Evolutionary conservation across 805 yeast genomes (phyloP).

Genomic region (Candida oleophila): DNA sequence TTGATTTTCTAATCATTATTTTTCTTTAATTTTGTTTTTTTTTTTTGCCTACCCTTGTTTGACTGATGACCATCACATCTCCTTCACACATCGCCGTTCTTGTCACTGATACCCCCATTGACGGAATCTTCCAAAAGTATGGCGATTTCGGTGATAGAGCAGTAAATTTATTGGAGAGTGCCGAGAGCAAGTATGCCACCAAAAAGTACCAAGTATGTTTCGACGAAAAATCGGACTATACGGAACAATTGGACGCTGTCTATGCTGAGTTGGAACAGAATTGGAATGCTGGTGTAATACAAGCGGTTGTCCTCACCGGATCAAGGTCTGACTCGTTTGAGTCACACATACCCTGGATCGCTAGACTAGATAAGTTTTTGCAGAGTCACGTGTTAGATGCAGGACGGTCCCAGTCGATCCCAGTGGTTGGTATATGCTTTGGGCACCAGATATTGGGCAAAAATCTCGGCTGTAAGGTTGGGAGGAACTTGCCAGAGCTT

Average conservation of each 20-base stretch:
- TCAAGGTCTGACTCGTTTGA: slow-evolving; percentile 49
- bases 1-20: no score
- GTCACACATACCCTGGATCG: slow-evolving; percentile 40
- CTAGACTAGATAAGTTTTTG: slow-evolving; percentile 25
- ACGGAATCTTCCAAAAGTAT: slow-evolving; percentile 24
- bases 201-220: slow-evolving; percentile 39
- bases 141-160: slow-evolving; percentile 59
- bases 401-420: slow-evolving; percentile 24
- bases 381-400: slow-evolving; percentile 13
- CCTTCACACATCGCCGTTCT: slow-evolving; percentile 35
- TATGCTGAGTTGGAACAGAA: slow-evolving; percentile 20
- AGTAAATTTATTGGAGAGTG: slow-evolving; percentile 23
- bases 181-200: slow-evolving; percentile 10
- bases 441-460: slow-evolving; percentile 82
- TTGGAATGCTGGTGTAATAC: slow-evolving; percentile 24
- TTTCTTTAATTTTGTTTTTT: not conserved
- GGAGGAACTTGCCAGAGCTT: slow-evolving; percentile 42
- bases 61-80: not conserved
- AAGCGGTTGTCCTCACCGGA: slow-evolving; percentile 53
- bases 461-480: slow-evolving; percentile 61
- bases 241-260: slow-evolving; percentile 10
- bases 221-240: slow-evolving; percentile 13
- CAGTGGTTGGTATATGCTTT: slow-evolving; percentile 74
- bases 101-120: slow-evolving; percentile 38
- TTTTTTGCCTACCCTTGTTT: not conserved